Conservation (phyloP, 2,329 filamentous ascomycete genomes). For the Colletotrichum trifolii region DNA sequence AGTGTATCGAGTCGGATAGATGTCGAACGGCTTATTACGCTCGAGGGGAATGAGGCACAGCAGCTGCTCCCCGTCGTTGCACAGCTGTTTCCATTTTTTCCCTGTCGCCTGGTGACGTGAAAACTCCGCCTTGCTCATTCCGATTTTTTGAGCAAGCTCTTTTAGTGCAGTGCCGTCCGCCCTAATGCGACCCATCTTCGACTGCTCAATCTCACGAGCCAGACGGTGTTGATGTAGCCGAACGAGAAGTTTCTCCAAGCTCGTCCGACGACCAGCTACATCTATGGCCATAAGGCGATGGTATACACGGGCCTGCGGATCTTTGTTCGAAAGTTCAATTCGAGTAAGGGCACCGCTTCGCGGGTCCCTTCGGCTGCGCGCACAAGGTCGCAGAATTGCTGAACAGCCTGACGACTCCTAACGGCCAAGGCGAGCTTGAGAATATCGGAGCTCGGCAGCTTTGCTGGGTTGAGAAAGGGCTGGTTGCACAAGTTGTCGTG, state of each 20-base stretch:
- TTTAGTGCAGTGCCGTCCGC: background rate
- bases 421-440: background rate
- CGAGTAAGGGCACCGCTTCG: background rate
- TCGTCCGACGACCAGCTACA: background rate
- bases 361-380: background rate
- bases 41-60: background rate
- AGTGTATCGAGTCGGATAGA: background rate
- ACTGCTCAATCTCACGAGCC: background rate
- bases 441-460: conserved; percentile 2
- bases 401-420: background rate
- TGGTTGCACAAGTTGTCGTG: background rate
- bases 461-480: conserved; percentile 2
- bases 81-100: background rate
- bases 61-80: background rate
- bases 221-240: background rate
- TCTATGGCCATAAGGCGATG: background rate
- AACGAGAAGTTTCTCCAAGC: background rate
- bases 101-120: background rate
- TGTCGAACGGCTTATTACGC: background rate
- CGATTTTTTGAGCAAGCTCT: background rate
- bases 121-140: background rate
- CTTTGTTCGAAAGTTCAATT: background rate
- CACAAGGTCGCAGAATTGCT: conserved; percentile 8
- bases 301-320: background rate
- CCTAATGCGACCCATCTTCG: background rate